Conservation (phyloP, 2,329 filamentous ascomycete species). For the Ophiostoma populinum region DNA sequence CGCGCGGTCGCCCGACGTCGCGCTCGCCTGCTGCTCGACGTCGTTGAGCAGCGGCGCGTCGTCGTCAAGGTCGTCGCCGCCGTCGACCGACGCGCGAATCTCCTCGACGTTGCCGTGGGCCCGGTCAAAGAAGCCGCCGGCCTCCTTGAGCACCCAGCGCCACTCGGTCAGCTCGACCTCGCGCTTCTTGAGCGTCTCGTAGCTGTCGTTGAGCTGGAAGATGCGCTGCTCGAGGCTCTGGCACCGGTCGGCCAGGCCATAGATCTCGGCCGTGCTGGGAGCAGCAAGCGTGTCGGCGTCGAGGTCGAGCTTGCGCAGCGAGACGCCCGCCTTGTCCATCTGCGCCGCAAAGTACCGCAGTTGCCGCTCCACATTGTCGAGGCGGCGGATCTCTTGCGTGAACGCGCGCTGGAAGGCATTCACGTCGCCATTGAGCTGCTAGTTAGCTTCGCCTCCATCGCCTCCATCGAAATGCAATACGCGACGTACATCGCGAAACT, state of each 20-base stretch:
- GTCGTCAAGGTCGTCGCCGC: conserved; percentile 34
- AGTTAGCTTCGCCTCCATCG: conserved; percentile 4
- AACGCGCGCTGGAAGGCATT: conserved; percentile 95
- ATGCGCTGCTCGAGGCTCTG: conserved; percentile 86
- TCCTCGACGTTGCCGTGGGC: conserved; percentile 94
- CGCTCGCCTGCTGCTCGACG: conserved; percentile 62
- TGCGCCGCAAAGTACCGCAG: conserved; percentile 88
- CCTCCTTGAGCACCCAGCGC: conserved; percentile 94
- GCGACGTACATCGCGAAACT: conserved; percentile 79
- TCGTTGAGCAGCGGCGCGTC: conserved; percentile 88
- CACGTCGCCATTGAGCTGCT: conserved; percentile 79
- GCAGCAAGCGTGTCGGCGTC: conserved; percentile 75
- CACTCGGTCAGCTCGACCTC: conserved; percentile 95
- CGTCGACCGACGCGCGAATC: conserved; percentile 72
- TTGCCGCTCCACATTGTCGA: conserved; percentile 97
- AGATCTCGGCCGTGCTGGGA: conserved; percentile 85
- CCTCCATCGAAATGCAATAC: neutral
- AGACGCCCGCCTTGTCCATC: conserved; percentile 83
- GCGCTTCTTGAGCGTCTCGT: conserved; percentile 94
- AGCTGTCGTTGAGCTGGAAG: conserved; percentile 86
- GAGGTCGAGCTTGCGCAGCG: conserved; percentile 78
- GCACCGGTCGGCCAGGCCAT: conserved; percentile 82
- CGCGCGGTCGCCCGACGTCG: conserved; percentile 18
- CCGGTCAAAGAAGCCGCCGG: conserved; percentile 91
- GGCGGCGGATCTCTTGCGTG: conserved; percentile 88